Conservation (phyloP, 306 rosid genomes). For the Vicia faba region DNA sequence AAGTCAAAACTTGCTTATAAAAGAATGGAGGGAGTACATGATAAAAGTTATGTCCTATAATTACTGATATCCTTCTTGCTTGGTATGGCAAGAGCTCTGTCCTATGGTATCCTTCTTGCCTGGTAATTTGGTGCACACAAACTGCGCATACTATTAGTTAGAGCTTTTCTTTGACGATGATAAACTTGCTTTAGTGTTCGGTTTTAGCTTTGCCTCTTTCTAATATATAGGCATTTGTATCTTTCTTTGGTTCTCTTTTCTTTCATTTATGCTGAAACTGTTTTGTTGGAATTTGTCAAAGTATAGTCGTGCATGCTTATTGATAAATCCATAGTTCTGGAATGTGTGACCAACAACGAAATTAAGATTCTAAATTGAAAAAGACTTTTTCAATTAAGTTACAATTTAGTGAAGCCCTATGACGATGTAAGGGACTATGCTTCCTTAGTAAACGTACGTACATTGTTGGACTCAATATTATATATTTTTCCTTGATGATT, state of each 20-base stretch:
- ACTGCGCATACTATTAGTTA: neutral
- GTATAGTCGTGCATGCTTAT: neutral
- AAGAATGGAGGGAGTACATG: too few species aligned
- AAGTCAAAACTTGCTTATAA: too few species aligned
- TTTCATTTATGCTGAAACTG: neutral
- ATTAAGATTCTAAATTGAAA: slow-evolving; percentile 27
- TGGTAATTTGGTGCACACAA: neutral
- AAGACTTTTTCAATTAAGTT: neutral
- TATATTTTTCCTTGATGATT: slow-evolving; percentile 14
- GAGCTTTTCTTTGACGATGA: neutral
- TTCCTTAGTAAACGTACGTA: slow-evolving; percentile 2
- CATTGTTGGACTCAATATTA: slow-evolving; percentile 30
- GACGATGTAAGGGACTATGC: slow-evolving; percentile 22
- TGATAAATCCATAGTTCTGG: neutral
- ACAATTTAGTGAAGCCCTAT: slow-evolving; percentile 31
- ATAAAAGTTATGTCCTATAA: too few species aligned
- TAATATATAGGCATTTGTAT: neutral
- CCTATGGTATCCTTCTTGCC: too few species aligned
- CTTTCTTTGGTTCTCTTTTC: neutral
- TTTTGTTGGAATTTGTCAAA: slow-evolving; percentile 18
- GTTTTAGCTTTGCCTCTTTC: neutral
- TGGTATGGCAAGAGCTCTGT: too few species aligned
- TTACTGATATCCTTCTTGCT: too few species aligned
- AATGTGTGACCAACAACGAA: slow-evolving; percentile 1
- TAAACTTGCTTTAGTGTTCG: neutral